These are phyloP conservation scores for Pelargonium myrrhifolium DNA, from an alignment of 441 rosid genomes.

Conservation along the genomic window DNA sequence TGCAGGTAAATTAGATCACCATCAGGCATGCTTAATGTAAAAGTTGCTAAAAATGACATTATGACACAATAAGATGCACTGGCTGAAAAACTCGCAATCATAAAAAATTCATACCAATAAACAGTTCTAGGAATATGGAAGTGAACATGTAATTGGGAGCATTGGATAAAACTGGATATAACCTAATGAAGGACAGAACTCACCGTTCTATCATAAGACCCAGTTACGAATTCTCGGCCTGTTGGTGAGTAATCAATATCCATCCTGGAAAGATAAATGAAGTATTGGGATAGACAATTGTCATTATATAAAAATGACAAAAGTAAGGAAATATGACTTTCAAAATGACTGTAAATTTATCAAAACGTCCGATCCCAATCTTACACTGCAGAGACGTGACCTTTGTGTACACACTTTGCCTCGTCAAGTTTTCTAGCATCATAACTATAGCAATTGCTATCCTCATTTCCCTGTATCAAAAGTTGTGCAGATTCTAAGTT, in stretches of 20 bases:
- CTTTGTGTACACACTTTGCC: conserved; percentile 90
- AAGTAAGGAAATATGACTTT: not conserved
- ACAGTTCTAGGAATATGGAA: not conserved
- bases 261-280: conserved; percentile 45
- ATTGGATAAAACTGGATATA: not conserved
- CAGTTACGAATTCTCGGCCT: conserved; percentile 94
- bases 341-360: not conserved
- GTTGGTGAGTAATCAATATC: conserved; percentile 96
- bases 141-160: not conserved
- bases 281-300: conserved; percentile 6
- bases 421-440: conserved; percentile 79
- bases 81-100: not conserved
- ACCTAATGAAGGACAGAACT: conserved; percentile 22
- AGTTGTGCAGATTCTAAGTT: not conserved
- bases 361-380: conserved; percentile 17
- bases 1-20: not conserved
- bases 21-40: not conserved
- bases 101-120: not conserved
- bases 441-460: conserved; percentile 83
- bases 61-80: not conserved
- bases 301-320: not conserved
- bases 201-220: conserved; percentile 94
- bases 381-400: conserved; percentile 98
- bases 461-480: conserved; percentile 83
- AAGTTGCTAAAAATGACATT: not conserved